These are phyloP conservation scores for Cyberlindnera mississippiensis DNA, from an alignment of 805 yeast genomes.

Conservation along the genomic window DNA sequence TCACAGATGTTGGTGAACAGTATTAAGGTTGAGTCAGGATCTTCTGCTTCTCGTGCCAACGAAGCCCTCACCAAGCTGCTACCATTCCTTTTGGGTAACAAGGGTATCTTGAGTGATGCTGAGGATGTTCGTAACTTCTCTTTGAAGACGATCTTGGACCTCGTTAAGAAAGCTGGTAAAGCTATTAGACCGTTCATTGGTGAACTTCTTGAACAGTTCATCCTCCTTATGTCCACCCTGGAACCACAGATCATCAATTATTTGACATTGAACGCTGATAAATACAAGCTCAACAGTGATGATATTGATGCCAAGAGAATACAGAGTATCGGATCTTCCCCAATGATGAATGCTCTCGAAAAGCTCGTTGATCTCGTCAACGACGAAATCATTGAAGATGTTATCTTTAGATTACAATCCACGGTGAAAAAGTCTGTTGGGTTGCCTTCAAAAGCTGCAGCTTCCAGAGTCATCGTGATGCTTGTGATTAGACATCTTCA, in stretches of 20 bases:
- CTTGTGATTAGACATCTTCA: constrained; percentile 55
- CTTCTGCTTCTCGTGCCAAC: constrained; percentile 38
- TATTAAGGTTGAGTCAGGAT: constrained; percentile 44
- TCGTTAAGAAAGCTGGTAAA: constrained; percentile 60
- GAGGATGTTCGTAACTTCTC: constrained; percentile 80
- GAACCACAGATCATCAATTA: constrained; percentile 92
- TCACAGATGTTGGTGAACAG: constrained; percentile 59
- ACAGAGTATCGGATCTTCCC: constrained; percentile 72
- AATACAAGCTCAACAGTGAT: constrained; percentile 66
- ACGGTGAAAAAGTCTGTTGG: constrained; percentile 76
- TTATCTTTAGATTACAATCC: constrained; percentile 44
- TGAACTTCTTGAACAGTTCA: constrained; percentile 61
- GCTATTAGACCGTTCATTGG: constrained; percentile 67
- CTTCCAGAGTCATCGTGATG: constrained; percentile 66
- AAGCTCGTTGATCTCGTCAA: constrained; percentile 57
- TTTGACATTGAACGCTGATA: constrained; percentile 81
- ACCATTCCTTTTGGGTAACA: constrained; percentile 75
- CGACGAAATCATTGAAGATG: constrained; percentile 34
- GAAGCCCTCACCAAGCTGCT: constrained; percentile 53
- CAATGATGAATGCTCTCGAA: constrained; percentile 85
- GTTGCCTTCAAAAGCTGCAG: constrained; percentile 85
- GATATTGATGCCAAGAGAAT: constrained; percentile 77
- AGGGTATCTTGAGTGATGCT: constrained; percentile 80
- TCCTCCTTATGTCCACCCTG: constrained; percentile 71
- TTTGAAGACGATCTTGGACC: constrained; percentile 63